Evolutionary conservation across 441 rosid genomes (phyloP).

Genomic region (Pelargonium australe): DNA sequence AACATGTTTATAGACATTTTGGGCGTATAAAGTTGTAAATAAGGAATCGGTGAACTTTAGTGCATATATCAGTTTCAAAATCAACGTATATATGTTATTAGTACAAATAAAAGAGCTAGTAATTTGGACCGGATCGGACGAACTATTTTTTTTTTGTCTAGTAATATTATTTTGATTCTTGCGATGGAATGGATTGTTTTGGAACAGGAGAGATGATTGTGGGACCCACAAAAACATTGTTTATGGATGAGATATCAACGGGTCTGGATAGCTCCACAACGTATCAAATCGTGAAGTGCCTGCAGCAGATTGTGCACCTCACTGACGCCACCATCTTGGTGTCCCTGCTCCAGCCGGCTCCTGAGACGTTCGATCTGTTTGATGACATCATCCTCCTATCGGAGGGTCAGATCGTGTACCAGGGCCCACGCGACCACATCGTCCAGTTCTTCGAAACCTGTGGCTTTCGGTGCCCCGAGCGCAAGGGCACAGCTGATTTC

Average conservation of each 20-base stretch:
- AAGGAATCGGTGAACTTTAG: no score
- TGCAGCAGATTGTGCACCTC: constrained; percentile 80
- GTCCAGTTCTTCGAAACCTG: constrained; percentile 64
- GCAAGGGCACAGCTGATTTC: constrained; percentile 89
- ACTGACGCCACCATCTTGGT: constrained; percentile 69
- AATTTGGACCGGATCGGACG: no score
- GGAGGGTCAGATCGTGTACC: constrained; percentile 71
- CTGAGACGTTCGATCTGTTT: constrained; percentile 82
- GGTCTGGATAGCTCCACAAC: constrained; percentile 92
- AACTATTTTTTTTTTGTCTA: no score
- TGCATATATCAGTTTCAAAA: no score
- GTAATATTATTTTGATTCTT: no score
- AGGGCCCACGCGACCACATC: constrained; percentile 68
- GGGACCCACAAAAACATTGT: constrained; percentile 79
- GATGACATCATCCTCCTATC: constrained; percentile 73
- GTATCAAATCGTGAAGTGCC: constrained; percentile 74
- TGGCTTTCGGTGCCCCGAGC: constrained; percentile 79
- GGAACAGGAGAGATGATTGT: constrained; percentile 84
- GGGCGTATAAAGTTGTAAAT: no score
- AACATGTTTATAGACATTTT: no score
- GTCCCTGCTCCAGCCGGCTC: constrained; percentile 86
- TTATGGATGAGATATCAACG: constrained; percentile 95
- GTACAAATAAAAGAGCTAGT: no score
- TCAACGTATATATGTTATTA: no score
- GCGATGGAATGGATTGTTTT: not conserved